phyloP scores from a whole-genome alignment of 441 rosid species.

The Arabidopsis lyrata region DNA sequence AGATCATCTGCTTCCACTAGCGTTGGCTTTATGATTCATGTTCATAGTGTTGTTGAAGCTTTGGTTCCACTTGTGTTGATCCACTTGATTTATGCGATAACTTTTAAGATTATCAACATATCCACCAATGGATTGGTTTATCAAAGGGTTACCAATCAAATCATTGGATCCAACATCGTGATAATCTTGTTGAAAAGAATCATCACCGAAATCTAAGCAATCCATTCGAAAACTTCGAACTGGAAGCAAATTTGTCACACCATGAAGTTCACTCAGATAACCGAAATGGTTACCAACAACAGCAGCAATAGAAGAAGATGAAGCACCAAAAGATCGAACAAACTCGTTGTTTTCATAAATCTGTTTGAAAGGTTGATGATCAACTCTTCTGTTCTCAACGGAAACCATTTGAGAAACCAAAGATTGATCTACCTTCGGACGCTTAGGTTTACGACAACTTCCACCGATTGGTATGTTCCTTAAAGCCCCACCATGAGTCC shows the following conservation, averaged over 20 bases:
- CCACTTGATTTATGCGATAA: conserved; percentile 16
- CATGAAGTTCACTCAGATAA: conserved; percentile 2
- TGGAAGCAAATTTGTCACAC: conserved; percentile 17
- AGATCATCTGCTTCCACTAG: conserved; percentile 30
- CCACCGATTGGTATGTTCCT: conserved; percentile 85
- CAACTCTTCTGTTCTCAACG: conserved; percentile 6
- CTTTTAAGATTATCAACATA: background rate
- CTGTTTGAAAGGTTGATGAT: conserved; percentile 3
- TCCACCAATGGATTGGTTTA: conserved; percentile 20
- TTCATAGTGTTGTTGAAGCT: conserved; percentile 16
- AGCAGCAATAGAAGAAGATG: background rate
- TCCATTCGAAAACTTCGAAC: conserved; percentile 5
- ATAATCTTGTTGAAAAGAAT: background rate
- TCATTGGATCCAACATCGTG: conserved; percentile 12
- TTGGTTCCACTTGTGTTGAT: conserved; percentile 11
- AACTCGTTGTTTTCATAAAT: conserved; percentile 27
- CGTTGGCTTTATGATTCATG: background rate
- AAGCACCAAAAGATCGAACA: conserved; percentile 17
- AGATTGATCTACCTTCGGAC: conserved; percentile 51
- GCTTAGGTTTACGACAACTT: conserved; percentile 63
- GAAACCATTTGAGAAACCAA: conserved; percentile 24
- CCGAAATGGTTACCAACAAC: background rate
- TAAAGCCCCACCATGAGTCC: conserved; percentile 87
- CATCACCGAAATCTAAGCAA: background rate
- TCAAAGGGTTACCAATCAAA: conserved; percentile 22